Evolutionary conservation across 306 rosid species (phyloP).

Genomic region (Dalbergia cultrata): DNA sequence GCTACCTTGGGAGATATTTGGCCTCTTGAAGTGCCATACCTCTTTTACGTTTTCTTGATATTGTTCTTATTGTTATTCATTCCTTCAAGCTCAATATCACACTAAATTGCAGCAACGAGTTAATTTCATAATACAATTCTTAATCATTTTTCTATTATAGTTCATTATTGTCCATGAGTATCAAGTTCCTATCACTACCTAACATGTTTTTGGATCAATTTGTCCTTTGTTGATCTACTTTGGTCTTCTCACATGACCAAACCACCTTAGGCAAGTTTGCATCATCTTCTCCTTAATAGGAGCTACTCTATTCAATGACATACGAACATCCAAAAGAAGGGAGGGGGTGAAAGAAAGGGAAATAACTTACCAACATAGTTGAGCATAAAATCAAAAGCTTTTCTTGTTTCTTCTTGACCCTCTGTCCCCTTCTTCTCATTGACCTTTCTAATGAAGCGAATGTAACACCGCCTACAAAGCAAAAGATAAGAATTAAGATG

Average conservation of each 20-base stretch:
- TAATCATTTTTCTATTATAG: too few species aligned
- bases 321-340: constrained; percentile 17
- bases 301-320: constrained; percentile 28
- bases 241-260: constrained; percentile 18
- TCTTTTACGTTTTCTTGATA: too few species aligned
- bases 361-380: constrained; percentile 79
- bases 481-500: constrained; percentile 42
- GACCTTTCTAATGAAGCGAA: constrained; percentile 86
- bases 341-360: constrained; percentile 20
- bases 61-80: too few species aligned
- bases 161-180: too few species aligned
- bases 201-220: neutral
- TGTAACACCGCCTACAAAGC: constrained; percentile 84
- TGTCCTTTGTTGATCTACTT: neutral
- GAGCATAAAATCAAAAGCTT: constrained; percentile 98
- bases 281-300: constrained; percentile 26
- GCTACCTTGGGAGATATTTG: too few species aligned
- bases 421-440: constrained; percentile 89
- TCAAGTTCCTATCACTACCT: too few species aligned
- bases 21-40: too few species aligned
- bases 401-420: constrained; percentile 98
- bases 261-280: constrained; percentile 3
- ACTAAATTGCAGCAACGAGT: too few species aligned
- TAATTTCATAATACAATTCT: too few species aligned
- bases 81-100: too few species aligned